A percentile compares a stretch with the other conserved stretches of the same genome.
phyloP scores from a whole-genome alignment of 1,284 basidiomycete species.

The Flammula alnicola region DNA sequence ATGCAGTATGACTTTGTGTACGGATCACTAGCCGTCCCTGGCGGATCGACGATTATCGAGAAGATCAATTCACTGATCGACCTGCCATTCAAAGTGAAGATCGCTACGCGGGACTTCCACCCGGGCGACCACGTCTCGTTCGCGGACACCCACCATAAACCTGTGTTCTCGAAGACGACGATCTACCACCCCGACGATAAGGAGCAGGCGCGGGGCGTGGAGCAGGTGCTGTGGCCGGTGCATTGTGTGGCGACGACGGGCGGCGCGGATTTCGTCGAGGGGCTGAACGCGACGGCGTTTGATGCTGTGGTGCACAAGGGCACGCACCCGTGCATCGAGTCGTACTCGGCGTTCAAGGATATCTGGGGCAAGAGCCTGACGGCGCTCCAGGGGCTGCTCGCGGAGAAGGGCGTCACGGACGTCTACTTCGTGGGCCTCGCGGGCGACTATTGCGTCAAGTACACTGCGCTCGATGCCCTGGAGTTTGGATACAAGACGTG shows the following conservation, averaged over 20 bases:
- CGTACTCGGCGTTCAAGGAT: slow-evolving; percentile 58
- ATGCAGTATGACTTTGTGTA: slow-evolving; percentile 52
- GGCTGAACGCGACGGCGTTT: slow-evolving; percentile 41
- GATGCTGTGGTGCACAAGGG: slow-evolving; percentile 51
- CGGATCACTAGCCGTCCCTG: slow-evolving; percentile 52
- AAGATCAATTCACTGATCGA: slow-evolving; percentile 44
- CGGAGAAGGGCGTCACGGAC: slow-evolving; percentile 45
- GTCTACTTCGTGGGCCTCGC: slow-evolving; percentile 54
- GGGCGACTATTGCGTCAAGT: slow-evolving; percentile 58
- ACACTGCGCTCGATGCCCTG: slow-evolving; percentile 48
- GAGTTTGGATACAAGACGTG: slow-evolving; percentile 48
- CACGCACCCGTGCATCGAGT: slow-evolving; percentile 47
- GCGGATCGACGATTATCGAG: slow-evolving; percentile 45
- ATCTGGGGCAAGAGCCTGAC: slow-evolving; percentile 46
- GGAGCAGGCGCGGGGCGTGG: slow-evolving; percentile 31
- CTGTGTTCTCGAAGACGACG: slow-evolving; percentile 35
- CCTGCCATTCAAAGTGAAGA: slow-evolving; percentile 44
- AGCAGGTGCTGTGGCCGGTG: slow-evolving; percentile 56
- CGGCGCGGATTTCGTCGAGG: slow-evolving; percentile 48
- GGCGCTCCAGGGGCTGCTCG: slow-evolving; percentile 40
- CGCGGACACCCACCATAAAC: slow-evolving; percentile 45
- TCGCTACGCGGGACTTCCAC: slow-evolving; percentile 56
- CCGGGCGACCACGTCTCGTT: slow-evolving; percentile 55
- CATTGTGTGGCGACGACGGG: slow-evolving; percentile 51
- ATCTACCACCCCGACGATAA: slow-evolving; percentile 45